phyloP scores from a whole-genome alignment of 306 rosid species.

The Quercus wislizeni region DNA sequence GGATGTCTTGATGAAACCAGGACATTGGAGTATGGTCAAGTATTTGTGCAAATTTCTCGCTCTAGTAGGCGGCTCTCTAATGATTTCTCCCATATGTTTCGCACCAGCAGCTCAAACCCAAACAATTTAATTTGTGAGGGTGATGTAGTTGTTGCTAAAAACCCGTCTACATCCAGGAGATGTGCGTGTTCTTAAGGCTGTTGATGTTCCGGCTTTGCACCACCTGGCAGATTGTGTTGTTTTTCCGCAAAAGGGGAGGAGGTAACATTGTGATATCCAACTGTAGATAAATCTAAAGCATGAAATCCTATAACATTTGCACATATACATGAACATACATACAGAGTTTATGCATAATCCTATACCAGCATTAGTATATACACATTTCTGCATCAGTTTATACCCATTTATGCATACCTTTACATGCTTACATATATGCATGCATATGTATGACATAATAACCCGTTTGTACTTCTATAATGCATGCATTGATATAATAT shows the following conservation, averaged over 20 bases:
- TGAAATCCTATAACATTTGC: neutral
- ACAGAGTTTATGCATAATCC: no score
- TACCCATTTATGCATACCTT: no score
- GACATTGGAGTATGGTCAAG: conserved; percentile 36
- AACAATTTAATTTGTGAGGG: conserved; percentile 4
- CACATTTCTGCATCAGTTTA: no score
- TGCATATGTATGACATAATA: neutral
- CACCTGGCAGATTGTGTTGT: conserved; percentile 49
- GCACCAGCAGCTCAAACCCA: neutral
- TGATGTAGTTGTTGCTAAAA: conserved; percentile 38
- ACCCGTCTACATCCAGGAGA: conserved; percentile 50
- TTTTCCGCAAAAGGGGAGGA: conserved; percentile 41
- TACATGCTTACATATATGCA: neutral
- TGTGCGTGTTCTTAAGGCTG: conserved; percentile 33
- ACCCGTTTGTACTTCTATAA: no score
- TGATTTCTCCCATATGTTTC: neutral
- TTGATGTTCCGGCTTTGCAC: conserved; percentile 32
- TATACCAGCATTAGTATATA: no score
- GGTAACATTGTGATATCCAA: conserved; percentile 14
- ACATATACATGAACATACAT: no score
- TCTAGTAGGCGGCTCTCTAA: neutral
- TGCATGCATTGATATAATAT: no score
- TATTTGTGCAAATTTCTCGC: conserved; percentile 32
- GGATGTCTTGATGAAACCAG: conserved; percentile 53
- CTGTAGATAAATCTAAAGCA: neutral